phyloP scores from a whole-genome alignment of 192 early-diverging fungal species.

The Coemansia sp. region DNA sequence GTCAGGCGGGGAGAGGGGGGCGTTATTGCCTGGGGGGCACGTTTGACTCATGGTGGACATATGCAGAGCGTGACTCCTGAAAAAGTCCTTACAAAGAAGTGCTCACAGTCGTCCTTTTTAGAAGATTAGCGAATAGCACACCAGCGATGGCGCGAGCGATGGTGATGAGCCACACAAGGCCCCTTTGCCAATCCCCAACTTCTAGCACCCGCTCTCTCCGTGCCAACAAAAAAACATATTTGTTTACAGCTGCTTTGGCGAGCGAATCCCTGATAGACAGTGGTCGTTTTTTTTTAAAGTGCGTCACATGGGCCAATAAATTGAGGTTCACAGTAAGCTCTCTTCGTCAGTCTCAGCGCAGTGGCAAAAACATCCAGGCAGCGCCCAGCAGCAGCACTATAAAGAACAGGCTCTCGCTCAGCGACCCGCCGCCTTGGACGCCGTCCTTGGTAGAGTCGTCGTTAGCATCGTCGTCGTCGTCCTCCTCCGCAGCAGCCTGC shows the following conservation, averaged over 20 bases:
- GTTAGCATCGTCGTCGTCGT: neutral
- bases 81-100: neutral
- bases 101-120: neutral
- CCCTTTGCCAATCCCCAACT: neutral
- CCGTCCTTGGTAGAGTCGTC: slow-evolving; percentile 13
- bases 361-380: slow-evolving; percentile 45
- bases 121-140: slow-evolving; percentile 8
- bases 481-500: slow-evolving; percentile 5
- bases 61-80: slow-evolving; percentile 5
- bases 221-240: neutral
- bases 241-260: slow-evolving; percentile 5
- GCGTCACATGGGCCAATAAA: neutral
- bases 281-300: neutral
- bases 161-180: neutral
- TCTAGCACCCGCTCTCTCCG: neutral
- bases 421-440: neutral
- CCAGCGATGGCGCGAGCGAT: slow-evolving; percentile 14
- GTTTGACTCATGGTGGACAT: slow-evolving; percentile 6
- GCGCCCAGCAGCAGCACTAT: slow-evolving; percentile 36
- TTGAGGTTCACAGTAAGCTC: neutral
- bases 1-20: neutral
- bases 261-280: neutral
- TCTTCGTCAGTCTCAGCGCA: slow-evolving; percentile 10
- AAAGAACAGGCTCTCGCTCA: slow-evolving; percentile 33
- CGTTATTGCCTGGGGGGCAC: neutral